Conservation (phyloP, 2,329 filamentous ascomycete genomes). For the Penicillium sp. region DNA sequence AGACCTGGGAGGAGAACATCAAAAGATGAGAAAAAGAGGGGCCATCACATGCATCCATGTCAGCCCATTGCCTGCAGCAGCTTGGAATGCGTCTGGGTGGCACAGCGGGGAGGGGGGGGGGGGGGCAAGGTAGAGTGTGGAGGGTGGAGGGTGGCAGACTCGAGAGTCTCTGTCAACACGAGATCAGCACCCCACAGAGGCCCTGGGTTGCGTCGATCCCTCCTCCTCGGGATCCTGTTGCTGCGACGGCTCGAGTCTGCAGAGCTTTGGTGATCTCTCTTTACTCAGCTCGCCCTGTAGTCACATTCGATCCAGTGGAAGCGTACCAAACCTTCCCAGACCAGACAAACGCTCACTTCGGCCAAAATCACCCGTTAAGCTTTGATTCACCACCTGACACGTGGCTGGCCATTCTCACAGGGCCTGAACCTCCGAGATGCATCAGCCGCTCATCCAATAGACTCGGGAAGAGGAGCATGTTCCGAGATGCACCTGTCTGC, state of each 20-base stretch:
- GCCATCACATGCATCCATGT: conserved; percentile 22
- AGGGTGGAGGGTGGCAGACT: not conserved
- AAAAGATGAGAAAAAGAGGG: conserved; percentile 25
- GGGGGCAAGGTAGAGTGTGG: not conserved
- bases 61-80: conserved; percentile 3
- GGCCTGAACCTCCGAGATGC: not conserved
- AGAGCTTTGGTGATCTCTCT: not conserved
- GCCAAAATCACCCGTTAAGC: not conserved
- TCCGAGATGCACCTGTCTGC: not conserved
- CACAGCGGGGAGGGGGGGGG: conserved; percentile 12
- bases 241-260: no score
- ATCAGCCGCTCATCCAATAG: conserved; percentile 2
- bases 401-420: not conserved
- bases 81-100: not conserved
- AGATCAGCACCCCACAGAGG: no score
- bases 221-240: not conserved
- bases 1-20: conserved; percentile 1
- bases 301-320: not conserved
- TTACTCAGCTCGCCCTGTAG: not conserved
- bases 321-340: not conserved
- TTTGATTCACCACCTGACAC: not conserved
- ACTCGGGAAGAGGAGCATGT: not conserved
- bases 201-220: not conserved
- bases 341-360: not conserved
- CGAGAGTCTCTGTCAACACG: not conserved